Evolutionary conservation across 2,329 filamentous ascomycete genomes (phyloP), one percentile per base, ranked within the genome.

Genomic region (Nemania sp.): DNA sequence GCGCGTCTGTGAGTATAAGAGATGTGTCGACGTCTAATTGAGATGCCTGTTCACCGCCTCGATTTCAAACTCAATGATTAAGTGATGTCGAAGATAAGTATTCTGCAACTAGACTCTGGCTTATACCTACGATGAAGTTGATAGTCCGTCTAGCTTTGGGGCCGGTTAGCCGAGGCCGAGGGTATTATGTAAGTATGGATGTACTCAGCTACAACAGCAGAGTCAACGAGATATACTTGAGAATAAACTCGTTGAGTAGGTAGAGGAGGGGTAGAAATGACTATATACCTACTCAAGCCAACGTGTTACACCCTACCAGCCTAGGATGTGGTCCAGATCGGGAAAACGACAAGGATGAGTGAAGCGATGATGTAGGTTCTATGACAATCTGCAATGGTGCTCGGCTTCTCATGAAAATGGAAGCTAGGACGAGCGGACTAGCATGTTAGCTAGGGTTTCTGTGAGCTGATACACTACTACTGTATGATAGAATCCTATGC

Each of bases 111-210:
- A 47, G 24, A 47, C 32, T 35, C 13, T 35, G 29, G 22, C 35
- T 26, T 24, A 11, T 18, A 11, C 26, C 54, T 72, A 67, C 66
- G 60, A 66, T 67, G 45, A 29, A 58, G 68, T 58, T 67, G 27
- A 18, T 68, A 71, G 67, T 66, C 61, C 57, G 22, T 26, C 45
- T 49, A 64, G 57, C 45, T 57, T 64, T 57, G 32, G 61, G 15
- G 54, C 7, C 54, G 56, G 58, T 64, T 70, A 68, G 47, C 67
- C 67, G 68, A 71, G 67, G 47, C 67, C 67, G 68, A 71, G 67
- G 72, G 62, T 70, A 49, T 68, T 54, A 62, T 64, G 62, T 71
- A 66, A 27, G 26, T 49, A 49, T 18, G 58, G 59, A 56, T 45
- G 38, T 66, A 47, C 18, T 63, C 41, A 27, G 54, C 43, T 47